A percentile compares a stretch with the other conserved stretches of the same genome.
Evolutionary conservation across 768 basidiomycete genomes (phyloP).

Genomic region (Xerocomus brunneocitrinus): DNA sequence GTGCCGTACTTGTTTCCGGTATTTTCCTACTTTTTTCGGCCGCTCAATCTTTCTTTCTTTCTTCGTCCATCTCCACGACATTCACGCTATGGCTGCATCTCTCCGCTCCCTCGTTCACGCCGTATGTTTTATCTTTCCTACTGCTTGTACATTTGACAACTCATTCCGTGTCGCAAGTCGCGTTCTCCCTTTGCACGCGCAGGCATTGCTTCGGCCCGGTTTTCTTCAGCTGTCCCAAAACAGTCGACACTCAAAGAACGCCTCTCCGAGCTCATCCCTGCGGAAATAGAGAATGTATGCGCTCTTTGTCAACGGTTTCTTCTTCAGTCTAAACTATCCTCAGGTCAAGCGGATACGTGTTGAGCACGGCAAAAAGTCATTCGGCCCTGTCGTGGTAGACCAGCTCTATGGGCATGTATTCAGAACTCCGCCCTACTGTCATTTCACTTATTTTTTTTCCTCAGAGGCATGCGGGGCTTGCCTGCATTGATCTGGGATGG

Average conservation of each 20-base stretch:
- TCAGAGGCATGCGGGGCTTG: constrained; percentile 83
- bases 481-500: constrained; percentile 98
- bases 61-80: constrained; percentile 9
- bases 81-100: constrained; percentile 39
- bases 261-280: constrained; percentile 89
- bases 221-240: constrained; percentile 63
- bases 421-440: background rate
- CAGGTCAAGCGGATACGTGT: constrained; percentile 82
- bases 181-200: constrained; percentile 45
- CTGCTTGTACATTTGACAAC: constrained; percentile 19
- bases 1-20: constrained; percentile 14
- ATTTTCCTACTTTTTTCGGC: constrained; percentile 19
- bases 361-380: constrained; percentile 87
- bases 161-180: constrained; percentile 33
- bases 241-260: constrained; percentile 85
- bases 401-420: constrained; percentile 74
- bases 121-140: constrained; percentile 33
- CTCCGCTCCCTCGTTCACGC: constrained; percentile 33
- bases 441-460: constrained; percentile 1
- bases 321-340: constrained; percentile 2
- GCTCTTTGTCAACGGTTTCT: background rate
- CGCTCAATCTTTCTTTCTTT: background rate
- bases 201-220: constrained; percentile 46
- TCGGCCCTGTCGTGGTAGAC: constrained; percentile 88
- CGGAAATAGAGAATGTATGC: constrained; percentile 50